Conservation (phyloP, 2,329 filamentous ascomycete genomes). For the Fusarium sp. region DNA sequence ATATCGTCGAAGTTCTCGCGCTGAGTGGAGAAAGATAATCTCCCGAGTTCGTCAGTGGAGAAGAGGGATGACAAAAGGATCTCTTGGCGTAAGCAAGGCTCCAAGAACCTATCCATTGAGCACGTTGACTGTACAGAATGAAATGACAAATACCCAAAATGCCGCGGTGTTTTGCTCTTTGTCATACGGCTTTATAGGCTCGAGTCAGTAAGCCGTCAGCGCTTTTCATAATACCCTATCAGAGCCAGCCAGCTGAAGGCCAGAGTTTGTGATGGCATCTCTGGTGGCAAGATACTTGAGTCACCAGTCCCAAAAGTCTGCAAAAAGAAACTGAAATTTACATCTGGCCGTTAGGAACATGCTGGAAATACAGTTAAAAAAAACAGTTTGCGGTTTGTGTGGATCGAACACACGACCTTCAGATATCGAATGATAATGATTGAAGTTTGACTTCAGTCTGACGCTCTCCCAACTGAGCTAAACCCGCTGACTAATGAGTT, state of each 20-base stretch:
- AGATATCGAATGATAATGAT: conserved; percentile 24
- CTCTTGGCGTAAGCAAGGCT: conserved; percentile 5
- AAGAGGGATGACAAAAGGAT: neutral
- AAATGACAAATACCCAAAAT: neutral
- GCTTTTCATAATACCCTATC: neutral
- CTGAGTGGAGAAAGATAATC: neutral
- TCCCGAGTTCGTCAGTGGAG: neutral
- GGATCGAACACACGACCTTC: conserved; percentile 38
- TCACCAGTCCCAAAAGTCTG: accelerated
- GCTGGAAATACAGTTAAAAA: neutral
- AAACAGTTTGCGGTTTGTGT: conserved; percentile 17
- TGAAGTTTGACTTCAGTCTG: conserved; percentile 34
- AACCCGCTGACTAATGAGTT: conserved; percentile 28
- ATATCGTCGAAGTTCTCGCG: neutral
- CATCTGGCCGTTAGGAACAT: too few species aligned
- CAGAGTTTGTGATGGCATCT: neutral
- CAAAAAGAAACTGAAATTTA: too few species aligned
- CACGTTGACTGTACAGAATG: neutral
- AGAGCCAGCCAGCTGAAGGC: too few species aligned
- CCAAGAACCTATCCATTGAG: neutral
- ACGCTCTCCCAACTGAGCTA: conserved; percentile 39
- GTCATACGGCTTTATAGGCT: neutral
- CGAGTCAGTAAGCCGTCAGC: neutral
- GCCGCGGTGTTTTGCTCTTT: neutral
- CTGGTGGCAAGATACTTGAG: accelerated